A percentile compares a stretch with the other conserved stretches of the same genome.
Conservation (phyloP, 257 asterid genomes). For the Forsythia suspensa region DNA sequence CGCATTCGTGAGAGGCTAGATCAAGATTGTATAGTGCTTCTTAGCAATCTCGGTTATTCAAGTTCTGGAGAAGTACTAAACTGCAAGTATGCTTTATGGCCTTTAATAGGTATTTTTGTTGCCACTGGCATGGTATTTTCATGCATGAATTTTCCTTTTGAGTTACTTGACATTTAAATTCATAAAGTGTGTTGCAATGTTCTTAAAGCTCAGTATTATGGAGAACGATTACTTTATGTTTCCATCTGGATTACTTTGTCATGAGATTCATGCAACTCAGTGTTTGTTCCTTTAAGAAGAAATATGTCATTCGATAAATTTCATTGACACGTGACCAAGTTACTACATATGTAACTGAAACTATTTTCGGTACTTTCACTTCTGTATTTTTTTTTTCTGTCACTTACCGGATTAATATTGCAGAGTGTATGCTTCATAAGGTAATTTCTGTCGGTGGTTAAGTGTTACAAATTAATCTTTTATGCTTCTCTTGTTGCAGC, state of each 20-base stretch:
- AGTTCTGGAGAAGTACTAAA: constrained; percentile 94
- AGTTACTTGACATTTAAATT: background rate
- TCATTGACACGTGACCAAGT: background rate
- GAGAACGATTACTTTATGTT: background rate
- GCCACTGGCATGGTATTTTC: constrained; percentile 32
- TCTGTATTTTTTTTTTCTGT: background rate
- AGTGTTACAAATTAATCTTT: background rate
- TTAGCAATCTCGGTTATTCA: constrained; percentile 89
- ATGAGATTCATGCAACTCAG: background rate
- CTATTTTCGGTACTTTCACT: background rate
- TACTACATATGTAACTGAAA: background rate
- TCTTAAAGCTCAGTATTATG: background rate
- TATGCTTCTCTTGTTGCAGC: constrained; percentile 46
- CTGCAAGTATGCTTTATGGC: constrained; percentile 87
- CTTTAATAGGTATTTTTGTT: constrained; percentile 65
- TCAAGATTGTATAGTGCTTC: constrained; percentile 67
- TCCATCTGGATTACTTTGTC: background rate
- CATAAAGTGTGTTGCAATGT: background rate
- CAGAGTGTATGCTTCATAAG: background rate
- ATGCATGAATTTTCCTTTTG: constrained; percentile 7
- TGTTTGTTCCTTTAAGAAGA: background rate
- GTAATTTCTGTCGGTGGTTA: background rate
- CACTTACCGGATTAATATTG: background rate
- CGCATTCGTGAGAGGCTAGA: constrained; percentile 83
- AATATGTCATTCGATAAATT: background rate